Evolutionary conservation across 805 yeast species (phyloP).

Genomic region (Candida patagonica): DNA sequence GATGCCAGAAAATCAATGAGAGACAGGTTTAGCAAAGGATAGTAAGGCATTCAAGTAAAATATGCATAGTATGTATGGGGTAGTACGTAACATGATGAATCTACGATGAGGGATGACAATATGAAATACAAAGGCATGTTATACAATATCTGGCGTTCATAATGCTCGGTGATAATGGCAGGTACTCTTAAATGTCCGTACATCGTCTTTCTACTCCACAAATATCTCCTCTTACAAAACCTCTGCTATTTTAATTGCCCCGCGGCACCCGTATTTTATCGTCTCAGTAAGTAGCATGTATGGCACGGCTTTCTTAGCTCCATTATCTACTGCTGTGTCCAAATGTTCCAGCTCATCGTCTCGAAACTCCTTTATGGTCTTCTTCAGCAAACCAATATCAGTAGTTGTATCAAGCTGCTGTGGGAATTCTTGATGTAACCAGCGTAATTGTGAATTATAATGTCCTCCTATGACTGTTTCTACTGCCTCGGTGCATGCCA

Average conservation of each 20-base stretch:
- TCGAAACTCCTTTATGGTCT: conserved; percentile 63
- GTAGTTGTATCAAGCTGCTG: conserved; percentile 37
- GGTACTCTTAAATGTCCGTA: too few relatives aligned
- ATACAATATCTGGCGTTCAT: too few relatives aligned
- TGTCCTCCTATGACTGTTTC: conserved; percentile 97
- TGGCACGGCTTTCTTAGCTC: conserved; percentile 88
- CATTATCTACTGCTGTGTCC: conserved; percentile 86
- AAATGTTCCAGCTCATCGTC: conserved; percentile 94
- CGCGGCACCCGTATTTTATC: conserved; percentile 71
- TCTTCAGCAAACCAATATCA: conserved; percentile 50
- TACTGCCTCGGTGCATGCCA: conserved; percentile 99
- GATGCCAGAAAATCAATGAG: conserved; percentile 2
- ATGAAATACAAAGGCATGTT: too few relatives aligned
- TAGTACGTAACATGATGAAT: too few relatives aligned
- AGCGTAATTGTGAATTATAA: conserved; percentile 81
- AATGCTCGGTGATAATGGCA: too few relatives aligned
- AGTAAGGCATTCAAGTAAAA: background rate
- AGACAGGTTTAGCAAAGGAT: background rate
- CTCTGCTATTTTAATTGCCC: conserved; percentile 91
- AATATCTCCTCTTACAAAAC: too few relatives aligned
- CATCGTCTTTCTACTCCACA: too few relatives aligned
- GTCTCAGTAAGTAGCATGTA: conserved; percentile 82
- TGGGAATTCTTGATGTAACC: conserved; percentile 57
- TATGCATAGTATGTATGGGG: background rate
- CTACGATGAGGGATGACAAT: too few relatives aligned